Evolutionary conservation across 306 rosid genomes (phyloP).

Genomic region (Prunus davidiana): DNA sequence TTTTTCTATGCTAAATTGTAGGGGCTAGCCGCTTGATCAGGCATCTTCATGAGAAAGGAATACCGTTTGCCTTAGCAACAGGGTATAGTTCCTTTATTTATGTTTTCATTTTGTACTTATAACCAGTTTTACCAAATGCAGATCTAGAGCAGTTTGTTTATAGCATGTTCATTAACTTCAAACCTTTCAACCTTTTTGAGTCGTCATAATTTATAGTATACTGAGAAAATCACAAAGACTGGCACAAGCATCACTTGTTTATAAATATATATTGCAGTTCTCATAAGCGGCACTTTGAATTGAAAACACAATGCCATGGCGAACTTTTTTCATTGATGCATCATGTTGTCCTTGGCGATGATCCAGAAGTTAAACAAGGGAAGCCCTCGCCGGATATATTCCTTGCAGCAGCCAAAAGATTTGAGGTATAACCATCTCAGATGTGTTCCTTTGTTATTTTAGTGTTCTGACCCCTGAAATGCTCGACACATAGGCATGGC

Average conservation of each 20-base stretch:
- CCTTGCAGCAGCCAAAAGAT: conserved; percentile 87
- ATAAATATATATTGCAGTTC: conserved; percentile 47
- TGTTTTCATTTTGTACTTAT: background rate
- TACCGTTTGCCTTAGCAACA: conserved; percentile 77
- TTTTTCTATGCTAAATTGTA: conserved; percentile 14
- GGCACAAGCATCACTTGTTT: conserved; percentile 25
- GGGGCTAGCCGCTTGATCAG: conserved; percentile 74
- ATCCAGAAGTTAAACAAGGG: conserved; percentile 92
- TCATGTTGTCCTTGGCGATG: conserved; percentile 89
- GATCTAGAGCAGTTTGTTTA: conserved; percentile 11
- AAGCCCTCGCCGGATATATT: conserved; percentile 91
- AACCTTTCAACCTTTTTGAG: background rate
- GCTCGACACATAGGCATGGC: background rate
- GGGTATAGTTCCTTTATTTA: conserved; percentile 46
- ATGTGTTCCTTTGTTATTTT: background rate
- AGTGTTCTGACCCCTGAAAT: background rate
- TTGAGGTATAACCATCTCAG: conserved; percentile 59
- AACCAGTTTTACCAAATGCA: background rate
- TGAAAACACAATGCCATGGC: conserved; percentile 77
- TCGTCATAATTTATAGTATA: background rate
- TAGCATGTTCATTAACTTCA: background rate
- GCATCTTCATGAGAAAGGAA: conserved; percentile 76
- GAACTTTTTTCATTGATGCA: conserved; percentile 82
- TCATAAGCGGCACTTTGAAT: conserved; percentile 70
- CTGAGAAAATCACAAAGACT: background rate